Evolutionary conservation across 495 filamentous ascomycete genomes (phyloP).

Genomic region (Hypoxylon cercidicola): DNA sequence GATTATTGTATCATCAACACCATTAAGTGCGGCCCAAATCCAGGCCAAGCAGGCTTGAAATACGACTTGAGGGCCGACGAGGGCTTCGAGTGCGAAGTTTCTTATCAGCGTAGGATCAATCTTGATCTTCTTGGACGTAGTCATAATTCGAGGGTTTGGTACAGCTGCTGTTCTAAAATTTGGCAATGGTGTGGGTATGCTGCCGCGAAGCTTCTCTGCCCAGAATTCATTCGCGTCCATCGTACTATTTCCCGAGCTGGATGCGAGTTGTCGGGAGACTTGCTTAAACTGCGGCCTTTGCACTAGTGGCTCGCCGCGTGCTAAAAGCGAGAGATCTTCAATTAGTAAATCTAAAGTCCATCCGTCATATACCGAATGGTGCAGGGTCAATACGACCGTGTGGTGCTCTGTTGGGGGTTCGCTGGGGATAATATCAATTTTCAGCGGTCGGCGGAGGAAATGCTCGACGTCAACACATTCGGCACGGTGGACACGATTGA

Average conservation of each 20-base stretch:
- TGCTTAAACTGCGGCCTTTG: conserved; percentile 63
- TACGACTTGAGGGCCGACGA: conserved; percentile 64
- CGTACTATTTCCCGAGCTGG: conserved; percentile 1
- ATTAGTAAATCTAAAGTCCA: conserved; percentile 83
- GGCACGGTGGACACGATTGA: conserved; percentile 40
- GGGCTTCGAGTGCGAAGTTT: conserved; percentile 29
- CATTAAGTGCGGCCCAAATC: conserved; percentile 69
- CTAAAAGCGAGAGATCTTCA: conserved; percentile 65
- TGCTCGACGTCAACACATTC: conserved; percentile 32
- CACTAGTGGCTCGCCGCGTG: conserved; percentile 37
- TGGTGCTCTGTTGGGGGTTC: conserved; percentile 25
- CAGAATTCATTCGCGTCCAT: conserved; percentile 62
- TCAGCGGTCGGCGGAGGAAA: conserved; percentile 67
- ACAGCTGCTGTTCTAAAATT: conserved; percentile 46
- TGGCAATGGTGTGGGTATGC: conserved; percentile 53
- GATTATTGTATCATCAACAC: conserved; percentile 73
- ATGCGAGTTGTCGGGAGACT: conserved; percentile 45
- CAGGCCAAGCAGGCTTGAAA: conserved; percentile 77
- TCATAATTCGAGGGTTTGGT: conserved; percentile 17
- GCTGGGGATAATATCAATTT: conserved; percentile 57
- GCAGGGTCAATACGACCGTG: conserved; percentile 52
- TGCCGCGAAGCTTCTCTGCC: conserved; percentile 61
- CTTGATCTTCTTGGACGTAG: conserved; percentile 33
- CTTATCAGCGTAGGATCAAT: conserved; percentile 27
- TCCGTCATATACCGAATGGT: conserved; percentile 85